Evolutionary conservation across 371 early-diverging fungal genomes (phyloP).

Genomic region (Mortierella sp.): DNA sequence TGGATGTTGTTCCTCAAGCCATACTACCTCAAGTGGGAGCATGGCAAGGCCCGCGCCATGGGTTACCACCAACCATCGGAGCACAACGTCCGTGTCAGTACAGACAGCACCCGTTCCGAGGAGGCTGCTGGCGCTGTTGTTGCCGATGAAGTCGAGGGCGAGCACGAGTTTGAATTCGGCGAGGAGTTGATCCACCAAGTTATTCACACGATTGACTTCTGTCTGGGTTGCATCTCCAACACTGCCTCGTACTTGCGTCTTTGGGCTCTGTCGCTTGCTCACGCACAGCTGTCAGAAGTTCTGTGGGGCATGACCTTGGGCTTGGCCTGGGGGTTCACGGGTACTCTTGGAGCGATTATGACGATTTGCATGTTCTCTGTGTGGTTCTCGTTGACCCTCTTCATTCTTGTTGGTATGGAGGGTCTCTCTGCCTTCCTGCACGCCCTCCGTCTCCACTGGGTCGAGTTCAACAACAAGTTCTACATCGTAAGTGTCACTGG

Average conservation of each 20-base stretch:
- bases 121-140: slow-evolving; percentile 59
- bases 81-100: slow-evolving; percentile 63
- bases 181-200: slow-evolving; percentile 97
- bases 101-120: slow-evolving; percentile 55
- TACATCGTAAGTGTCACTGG: slow-evolving; percentile 69
- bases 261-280: slow-evolving; percentile 99
- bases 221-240: slow-evolving; percentile 98
- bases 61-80: slow-evolving; percentile 84
- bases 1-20: slow-evolving; percentile 99
- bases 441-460: slow-evolving; percentile 99
- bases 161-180: slow-evolving; percentile 90
- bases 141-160: slow-evolving; percentile 40
- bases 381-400: slow-evolving; percentile 88
- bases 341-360: slow-evolving; percentile 58
- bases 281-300: slow-evolving; percentile 99
- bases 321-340: slow-evolving; percentile 71
- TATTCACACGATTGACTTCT: slow-evolving; percentile 99
- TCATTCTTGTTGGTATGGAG: slow-evolving; percentile 97
- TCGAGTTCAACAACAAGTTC: slow-evolving; percentile 99
- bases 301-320: slow-evolving; percentile 97
- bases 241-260: slow-evolving; percentile 99
- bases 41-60: slow-evolving; percentile 77
- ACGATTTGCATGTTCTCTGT: slow-evolving; percentile 81
- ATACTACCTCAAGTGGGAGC: slow-evolving; percentile 84
- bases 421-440: slow-evolving; percentile 99